Evolutionary conservation across 169 alveolate genomes (phyloP), one percentile per base, ranked within the genome.

Genomic region (Ichthyophthirius multifiliis): DNA sequence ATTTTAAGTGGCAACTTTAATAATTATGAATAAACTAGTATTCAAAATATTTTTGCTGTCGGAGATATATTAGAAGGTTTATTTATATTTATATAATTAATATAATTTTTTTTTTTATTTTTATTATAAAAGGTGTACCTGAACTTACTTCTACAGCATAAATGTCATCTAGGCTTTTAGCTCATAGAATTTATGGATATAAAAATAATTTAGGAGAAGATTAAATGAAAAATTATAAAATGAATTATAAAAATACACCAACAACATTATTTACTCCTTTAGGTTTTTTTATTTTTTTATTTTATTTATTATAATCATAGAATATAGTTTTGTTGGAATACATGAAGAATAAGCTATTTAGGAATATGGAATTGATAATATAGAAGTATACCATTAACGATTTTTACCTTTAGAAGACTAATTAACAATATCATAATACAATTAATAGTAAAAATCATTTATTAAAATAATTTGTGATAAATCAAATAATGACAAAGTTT

Each of bases 121-220:
- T 20, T 35, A 12, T 48, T 65, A 90, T 88, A 0, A 23, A 78
- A 20, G 91, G 88, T 32, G 73, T 84, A 55, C 86, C 86, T 63
- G 71, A 55, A 81, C 79, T 97, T 34, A 96, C 99, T 23, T 99
- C 99, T 3, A 96, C 95, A 37, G 99, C 99, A n/a, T 95, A 96
- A 31, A 97, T 94, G 32, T 97, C 98, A 7, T 99, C 99, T 16
- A 93, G 98, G 75, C 93, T 92, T 16, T 86, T 98, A 45, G 95
- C 98, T 4, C 98, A 94, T 45, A 93, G 99, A 67, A 75, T 98
- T 23, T 97, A 18, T 67, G 46, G 77, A 0, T 37, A 37, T 16
- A 67, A 37, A 67, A 9, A 16, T n/a, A 67, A 18, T 34, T 23
- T 18, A 18, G 20, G 18, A 7, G 18, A 35, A 62, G 41, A 94